Evolutionary conservation across 2,329 filamentous ascomycete genomes (phyloP), one percentile per base, ranked within the genome.

Genomic region (Sclerotinia subarctica): DNA sequence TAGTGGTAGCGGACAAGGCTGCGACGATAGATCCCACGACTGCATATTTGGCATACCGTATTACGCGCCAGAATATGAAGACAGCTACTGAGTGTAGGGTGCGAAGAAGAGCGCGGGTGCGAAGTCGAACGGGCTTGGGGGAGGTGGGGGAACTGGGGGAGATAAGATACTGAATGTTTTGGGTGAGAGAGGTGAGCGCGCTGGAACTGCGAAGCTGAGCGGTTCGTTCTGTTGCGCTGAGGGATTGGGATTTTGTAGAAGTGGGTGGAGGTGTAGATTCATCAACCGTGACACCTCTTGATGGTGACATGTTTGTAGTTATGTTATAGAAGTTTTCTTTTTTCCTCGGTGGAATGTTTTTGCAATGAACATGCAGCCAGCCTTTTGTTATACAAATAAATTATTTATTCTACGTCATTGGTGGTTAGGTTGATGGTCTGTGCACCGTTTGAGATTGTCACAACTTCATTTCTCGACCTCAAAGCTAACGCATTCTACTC

Each of bases 31-130:
- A 70, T 2, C 76, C 76, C 26, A 77, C 73, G 2, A 73, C 58
- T 4, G 75, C 75, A 56, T 76, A 77, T 56, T 76, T 76, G n/a
- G 76, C 76, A 66, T 77, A 77, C 26, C 76, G 72, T 0, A 77
- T 74, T 1, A 77, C 66, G 29, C 75, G 75, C 76, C 76, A 77
- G 71, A 77, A 77, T 19, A 77, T 58, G 52, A 77, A 77, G 24
- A 75, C 67, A 2, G 72, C 69, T 11, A 77, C 71, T 56, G 71
- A 77, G 42, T 71, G 76, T 1, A 77, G 70, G 7, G 73, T 71
- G 10, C 74, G 72, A 2, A 77, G 72, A 19, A 77, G 71, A 6
- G 76, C 76, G 13, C 76, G 73, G 10, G 76, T 77, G 7, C 76
- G 75, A 2, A 76, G 70, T 49, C 68, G 72, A 0, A 69, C 72